Evolutionary conservation across 208 protist genomes (phyloP), one percentile per base, ranked within the genome.

Genomic region (Acanthamoeba sp.): DNA sequence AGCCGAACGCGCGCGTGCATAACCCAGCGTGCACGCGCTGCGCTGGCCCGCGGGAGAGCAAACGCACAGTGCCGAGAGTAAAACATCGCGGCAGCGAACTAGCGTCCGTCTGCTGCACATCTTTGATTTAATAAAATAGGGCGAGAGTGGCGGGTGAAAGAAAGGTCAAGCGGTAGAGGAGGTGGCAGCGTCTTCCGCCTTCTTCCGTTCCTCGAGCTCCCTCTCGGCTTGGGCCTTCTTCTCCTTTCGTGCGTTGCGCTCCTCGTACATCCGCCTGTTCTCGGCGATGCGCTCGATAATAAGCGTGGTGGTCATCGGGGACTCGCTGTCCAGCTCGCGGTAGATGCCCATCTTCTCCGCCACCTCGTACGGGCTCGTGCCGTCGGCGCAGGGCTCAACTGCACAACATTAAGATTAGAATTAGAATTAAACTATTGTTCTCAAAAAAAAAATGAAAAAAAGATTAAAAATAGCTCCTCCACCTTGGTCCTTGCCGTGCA

Each of bases 331-430:
- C 12, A 97, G 96, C 94, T 98, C 97, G 22, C 93, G 87, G 91
- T 97, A 98, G 52, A 98, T 98, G 32, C 97, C 97, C 95, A 98
- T 73, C 94, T 93, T 89, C 95, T 98, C 97, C 32, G 98, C 96
- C 18, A 98, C 95, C 36, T 93, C 94, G 82, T 93, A 96, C 78
- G 71, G 92, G 93, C 95, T 84, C 64, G 24, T 24, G 22, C 93
- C 69, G 32, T 40, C 91, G 20, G 80, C 73, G 27, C 78, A 73
- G 45, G 64, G 42, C 3, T 64, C 50, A 36, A 87, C 50, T 34
- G 78, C 20, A 14, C 32, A 24, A 62, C 55, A 62, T 27, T 12
- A 62, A 62, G 16, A 27, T 62, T 12, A 62, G 55, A 22, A 12
- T 62, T 27, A 12, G 22, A 62, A 62, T 62, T 22, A 62, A n/a